These are phyloP conservation scores for Gyrodon lividus DNA, from an alignment of 768 basidiomycete species.

Conservation along the genomic window DNA sequence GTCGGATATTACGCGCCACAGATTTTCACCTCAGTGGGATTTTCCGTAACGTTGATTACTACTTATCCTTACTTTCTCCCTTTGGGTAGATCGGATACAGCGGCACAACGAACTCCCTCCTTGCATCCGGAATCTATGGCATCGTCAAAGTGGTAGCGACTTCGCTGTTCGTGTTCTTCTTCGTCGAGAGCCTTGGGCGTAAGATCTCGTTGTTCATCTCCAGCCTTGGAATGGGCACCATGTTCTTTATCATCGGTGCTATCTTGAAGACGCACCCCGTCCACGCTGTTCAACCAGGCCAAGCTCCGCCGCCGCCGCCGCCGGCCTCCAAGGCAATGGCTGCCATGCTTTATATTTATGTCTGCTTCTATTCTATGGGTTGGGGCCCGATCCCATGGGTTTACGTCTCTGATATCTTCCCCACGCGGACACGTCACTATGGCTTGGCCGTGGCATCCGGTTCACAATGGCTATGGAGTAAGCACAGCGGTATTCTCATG, in stretches of 20 bases:
- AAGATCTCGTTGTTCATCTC: slow-evolving; percentile 71
- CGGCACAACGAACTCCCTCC: slow-evolving; percentile 55
- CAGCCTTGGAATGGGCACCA: slow-evolving; percentile 72
- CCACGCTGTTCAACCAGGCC: slow-evolving; percentile 38
- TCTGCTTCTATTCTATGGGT: slow-evolving; percentile 86
- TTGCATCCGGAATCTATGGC: slow-evolving; percentile 72
- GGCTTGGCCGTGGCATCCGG: slow-evolving; percentile 73
- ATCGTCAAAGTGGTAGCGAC: slow-evolving; percentile 71
- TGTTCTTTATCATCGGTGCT: slow-evolving; percentile 84
- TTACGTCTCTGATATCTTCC: slow-evolving; percentile 83
- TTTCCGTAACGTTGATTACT: neutral
- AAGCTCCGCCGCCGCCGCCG: slow-evolving; percentile 41
- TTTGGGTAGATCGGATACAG: slow-evolving; percentile 60
- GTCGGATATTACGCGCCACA: slow-evolving; percentile 77
- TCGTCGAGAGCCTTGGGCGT: slow-evolving; percentile 68
- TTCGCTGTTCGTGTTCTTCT: slow-evolving; percentile 60
- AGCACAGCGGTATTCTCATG: slow-evolving; percentile 20
- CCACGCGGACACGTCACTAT: slow-evolving; percentile 78
- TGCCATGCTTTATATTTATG: slow-evolving; percentile 82
- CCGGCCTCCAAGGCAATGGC: slow-evolving; percentile 76
- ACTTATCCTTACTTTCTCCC: neutral
- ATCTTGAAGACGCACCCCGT: slow-evolving; percentile 75
- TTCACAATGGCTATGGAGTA: slow-evolving; percentile 83
- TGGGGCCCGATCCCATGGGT: slow-evolving; percentile 75
- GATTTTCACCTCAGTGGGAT: slow-evolving; percentile 61